Evolutionary conservation across 1,284 basidiomycete genomes (phyloP), one percentile per base, ranked within the genome.

Genomic region (Lignosus rhinocerotis): DNA sequence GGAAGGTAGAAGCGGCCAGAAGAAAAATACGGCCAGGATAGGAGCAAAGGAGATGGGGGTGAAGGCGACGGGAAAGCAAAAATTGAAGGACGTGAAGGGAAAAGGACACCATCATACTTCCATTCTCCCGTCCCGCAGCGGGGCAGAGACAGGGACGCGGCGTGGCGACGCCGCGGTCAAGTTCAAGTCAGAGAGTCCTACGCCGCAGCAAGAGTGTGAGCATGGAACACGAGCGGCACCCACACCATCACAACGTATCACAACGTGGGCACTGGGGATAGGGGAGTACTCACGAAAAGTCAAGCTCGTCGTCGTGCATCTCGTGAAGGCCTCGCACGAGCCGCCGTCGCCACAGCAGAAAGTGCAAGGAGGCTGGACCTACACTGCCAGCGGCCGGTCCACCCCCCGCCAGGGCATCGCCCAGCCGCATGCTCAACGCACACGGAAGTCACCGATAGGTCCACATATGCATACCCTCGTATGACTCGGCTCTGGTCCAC

Each of bases 361-460:
- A 19, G 14, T 38, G 21, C 53, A 30, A 31, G 36, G 34, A 48
- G 19, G 34, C 48, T 50, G 48, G 19, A 47, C 43, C 36, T 16
- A 33, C 38, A 38, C 25, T 32, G 36, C 36, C 10, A 4, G 25
- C 53, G 31, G 34, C 45, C 12, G 30, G 33, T 44, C 33, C 36
- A 36, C 43, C 17, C 49, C 48, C 36, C 46, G 36, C 21, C 44
- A 32, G 38, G 46, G 42, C 33, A 41, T 33, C 36, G 51, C 51
- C 55, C 52, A 45, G 59, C 55, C 59, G 51, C 51, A 33, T 17
- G 53, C 53, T 32, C 25, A 25, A 16, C 43, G 58, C 53, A 36
- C 51, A 41, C 55, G 51, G 51, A 51, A 32, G 46, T 31, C 52
- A 39, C 49, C 59, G 59, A 53, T 54, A 56, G 49, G 25, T 46